Percentiles rank a stretch among this genome's conserved stretches.
These are phyloP conservation scores for Lithospermum erythrorhizon DNA, from an alignment of 257 asterid species.

Conservation along the genomic window DNA sequence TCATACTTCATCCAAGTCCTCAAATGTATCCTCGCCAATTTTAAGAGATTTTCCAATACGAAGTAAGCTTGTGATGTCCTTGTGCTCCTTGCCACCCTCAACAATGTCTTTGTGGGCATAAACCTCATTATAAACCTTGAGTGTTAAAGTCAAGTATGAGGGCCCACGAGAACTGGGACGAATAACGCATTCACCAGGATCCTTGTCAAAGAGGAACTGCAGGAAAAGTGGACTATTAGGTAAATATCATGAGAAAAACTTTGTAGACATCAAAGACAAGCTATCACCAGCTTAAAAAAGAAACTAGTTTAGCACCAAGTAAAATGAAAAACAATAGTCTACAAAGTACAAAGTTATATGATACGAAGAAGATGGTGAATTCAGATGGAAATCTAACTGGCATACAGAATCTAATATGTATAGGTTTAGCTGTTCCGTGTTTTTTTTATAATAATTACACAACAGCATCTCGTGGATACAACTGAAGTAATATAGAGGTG, in stretches of 20 bases:
- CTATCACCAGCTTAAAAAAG: neutral
- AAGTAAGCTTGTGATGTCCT: slow-evolving; percentile 11
- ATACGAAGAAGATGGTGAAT: no score
- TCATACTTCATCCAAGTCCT: slow-evolving; percentile 11
- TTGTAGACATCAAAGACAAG: neutral
- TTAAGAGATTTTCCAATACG: slow-evolving; percentile 7
- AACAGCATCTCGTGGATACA: no score
- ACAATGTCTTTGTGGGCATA: slow-evolving; percentile 8
- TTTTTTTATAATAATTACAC: no score
- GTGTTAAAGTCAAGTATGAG: slow-evolving; percentile 8
- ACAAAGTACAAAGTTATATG: no score
- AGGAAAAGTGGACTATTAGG: neutral
- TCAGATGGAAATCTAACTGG: no score
- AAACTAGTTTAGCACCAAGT: no score
- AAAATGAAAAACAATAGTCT: no score
- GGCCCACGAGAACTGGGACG: slow-evolving; percentile 11
- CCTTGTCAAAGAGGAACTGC: slow-evolving; percentile 12
- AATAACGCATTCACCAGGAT: slow-evolving; percentile 8
- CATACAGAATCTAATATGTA: no score
- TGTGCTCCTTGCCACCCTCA: slow-evolving; percentile 13
- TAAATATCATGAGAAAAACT: neutral
- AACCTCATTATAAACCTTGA: slow-evolving; percentile 10
- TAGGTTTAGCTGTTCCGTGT: no score
- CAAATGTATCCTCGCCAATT: slow-evolving; percentile 9
- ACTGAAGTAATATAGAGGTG: no score